Conservation (phyloP, 1,139 yeast species). For the Scheffersomyces parashehatae region DNA sequence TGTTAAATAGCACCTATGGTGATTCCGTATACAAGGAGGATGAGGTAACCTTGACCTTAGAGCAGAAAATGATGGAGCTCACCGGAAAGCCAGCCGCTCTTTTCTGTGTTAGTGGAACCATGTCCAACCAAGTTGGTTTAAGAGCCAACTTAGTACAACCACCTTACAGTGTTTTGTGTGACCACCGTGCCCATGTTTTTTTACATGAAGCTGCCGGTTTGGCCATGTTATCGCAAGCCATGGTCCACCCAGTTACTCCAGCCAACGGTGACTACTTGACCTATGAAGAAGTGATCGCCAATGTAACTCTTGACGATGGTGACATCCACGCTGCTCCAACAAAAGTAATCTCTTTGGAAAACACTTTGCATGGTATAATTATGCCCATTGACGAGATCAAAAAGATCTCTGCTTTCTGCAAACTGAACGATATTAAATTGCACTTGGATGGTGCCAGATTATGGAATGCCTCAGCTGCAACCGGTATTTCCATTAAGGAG, state of each 20-base stretch:
- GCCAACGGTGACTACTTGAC: constrained; percentile 40
- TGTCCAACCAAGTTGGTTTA: constrained; percentile 46
- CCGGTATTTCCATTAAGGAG: constrained; percentile 39
- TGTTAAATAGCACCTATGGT: constrained; percentile 23
- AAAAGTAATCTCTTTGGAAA: constrained; percentile 45
- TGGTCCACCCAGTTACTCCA: constrained; percentile 44
- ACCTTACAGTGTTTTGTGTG: constrained; percentile 46
- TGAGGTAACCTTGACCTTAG: constrained; percentile 33
- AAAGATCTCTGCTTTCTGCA: constrained; percentile 39
- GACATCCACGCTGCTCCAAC: constrained; percentile 53
- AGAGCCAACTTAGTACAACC: constrained; percentile 45
- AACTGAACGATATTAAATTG: constrained; percentile 31
- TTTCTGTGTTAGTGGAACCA: constrained; percentile 48
- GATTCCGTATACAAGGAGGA: constrained; percentile 50
- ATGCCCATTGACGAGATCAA: constrained; percentile 44
- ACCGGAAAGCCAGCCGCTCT: constrained; percentile 46
- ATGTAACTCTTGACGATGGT: constrained; percentile 47
- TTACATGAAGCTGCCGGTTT: constrained; percentile 48
- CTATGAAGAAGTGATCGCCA: constrained; percentile 37
- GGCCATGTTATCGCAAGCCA: constrained; percentile 47
- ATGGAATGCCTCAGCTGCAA: constrained; percentile 47
- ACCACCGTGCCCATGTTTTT: constrained; percentile 40
- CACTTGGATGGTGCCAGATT: constrained; percentile 51
- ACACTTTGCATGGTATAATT: constrained; percentile 47
- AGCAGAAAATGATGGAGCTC: constrained; percentile 33